phyloP scores from a whole-genome alignment of 2,329 filamentous ascomycete species.

The Aspergillus clavatus region DNA sequence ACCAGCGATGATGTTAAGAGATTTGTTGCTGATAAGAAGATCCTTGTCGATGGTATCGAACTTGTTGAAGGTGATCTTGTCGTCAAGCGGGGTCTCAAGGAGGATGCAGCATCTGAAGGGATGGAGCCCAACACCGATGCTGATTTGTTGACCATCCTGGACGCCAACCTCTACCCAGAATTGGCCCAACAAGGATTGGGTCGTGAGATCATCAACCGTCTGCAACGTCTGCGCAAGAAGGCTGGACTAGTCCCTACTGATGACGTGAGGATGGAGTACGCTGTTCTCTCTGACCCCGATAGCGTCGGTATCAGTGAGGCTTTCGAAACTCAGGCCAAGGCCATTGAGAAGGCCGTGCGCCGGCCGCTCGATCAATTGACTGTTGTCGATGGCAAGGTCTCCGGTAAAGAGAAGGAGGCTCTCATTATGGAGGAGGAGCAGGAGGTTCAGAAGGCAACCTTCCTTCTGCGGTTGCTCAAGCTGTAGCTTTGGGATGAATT shows the following conservation, averaged over 20 bases:
- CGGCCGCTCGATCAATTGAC: constrained; percentile 69
- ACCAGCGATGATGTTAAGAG: constrained; percentile 74
- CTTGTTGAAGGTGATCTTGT: constrained; percentile 77
- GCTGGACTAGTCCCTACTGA: constrained; percentile 86
- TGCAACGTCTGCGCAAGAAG: constrained; percentile 91
- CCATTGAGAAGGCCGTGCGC: constrained; percentile 72
- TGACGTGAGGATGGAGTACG: constrained; percentile 93
- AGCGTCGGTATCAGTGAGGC: constrained; percentile 65
- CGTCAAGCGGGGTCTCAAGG: constrained; percentile 72
- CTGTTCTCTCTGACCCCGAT: constrained; percentile 72
- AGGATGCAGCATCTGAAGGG: constrained; percentile 64
- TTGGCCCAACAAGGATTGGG: constrained; percentile 83
- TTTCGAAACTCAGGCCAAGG: constrained; percentile 62
- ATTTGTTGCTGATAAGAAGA: constrained; percentile 68
- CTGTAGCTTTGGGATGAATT: constrained; percentile 46
- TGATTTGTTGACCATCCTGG: constrained; percentile 87
- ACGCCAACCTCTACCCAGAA: constrained; percentile 75
- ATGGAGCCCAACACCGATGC: constrained; percentile 84
- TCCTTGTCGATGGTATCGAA: constrained; percentile 79
- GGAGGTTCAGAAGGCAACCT: constrained; percentile 76
- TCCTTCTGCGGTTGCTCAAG: constrained; percentile 70
- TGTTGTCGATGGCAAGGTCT: constrained; percentile 54
- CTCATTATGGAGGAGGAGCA: constrained; percentile 79
- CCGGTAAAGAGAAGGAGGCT: constrained; percentile 49
- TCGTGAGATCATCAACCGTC: constrained; percentile 85